phyloP scores from a whole-genome alignment of 2,329 filamentous ascomycete species.

The Drechslera avenae region DNA sequence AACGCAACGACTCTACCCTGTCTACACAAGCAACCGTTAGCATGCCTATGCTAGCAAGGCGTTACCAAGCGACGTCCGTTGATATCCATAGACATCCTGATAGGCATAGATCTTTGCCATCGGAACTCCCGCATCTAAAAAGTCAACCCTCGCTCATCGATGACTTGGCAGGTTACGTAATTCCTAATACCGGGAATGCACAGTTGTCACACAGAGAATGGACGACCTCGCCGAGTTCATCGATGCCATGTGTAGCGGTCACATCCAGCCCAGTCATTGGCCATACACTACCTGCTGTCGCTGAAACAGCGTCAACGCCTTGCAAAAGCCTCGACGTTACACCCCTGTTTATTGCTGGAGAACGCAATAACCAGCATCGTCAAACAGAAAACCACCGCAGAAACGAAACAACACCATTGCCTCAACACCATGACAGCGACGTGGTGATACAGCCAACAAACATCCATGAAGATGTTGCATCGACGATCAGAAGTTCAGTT shows the following conservation, averaged over 20 bases:
- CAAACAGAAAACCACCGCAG: too few relatives aligned
- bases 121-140: constrained; percentile 23
- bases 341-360: too few relatives aligned
- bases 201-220: constrained; percentile 2
- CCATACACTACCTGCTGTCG: neutral
- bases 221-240: neutral
- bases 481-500: neutral
- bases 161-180: constrained; percentile 30
- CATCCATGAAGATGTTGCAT: too few relatives aligned
- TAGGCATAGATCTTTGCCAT: constrained; percentile 26
- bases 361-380: neutral
- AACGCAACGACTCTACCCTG: constrained; percentile 24
- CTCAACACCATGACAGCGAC: neutral
- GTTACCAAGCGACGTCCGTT: constrained; percentile 24
- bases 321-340: neutral
- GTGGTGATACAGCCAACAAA: neutral
- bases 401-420: neutral
- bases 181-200: constrained; percentile 16
- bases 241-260: constrained; percentile 8
- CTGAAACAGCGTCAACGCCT: neutral
- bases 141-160: constrained; percentile 31
- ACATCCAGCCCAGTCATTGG: constrained; percentile 6
- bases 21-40: constrained; percentile 19
- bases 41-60: constrained; percentile 21
- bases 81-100: constrained; percentile 18